These are phyloP conservation scores for Globomyces sp. DNA, from an alignment of 371 early-diverging fungal species.

Conservation along the genomic window DNA sequence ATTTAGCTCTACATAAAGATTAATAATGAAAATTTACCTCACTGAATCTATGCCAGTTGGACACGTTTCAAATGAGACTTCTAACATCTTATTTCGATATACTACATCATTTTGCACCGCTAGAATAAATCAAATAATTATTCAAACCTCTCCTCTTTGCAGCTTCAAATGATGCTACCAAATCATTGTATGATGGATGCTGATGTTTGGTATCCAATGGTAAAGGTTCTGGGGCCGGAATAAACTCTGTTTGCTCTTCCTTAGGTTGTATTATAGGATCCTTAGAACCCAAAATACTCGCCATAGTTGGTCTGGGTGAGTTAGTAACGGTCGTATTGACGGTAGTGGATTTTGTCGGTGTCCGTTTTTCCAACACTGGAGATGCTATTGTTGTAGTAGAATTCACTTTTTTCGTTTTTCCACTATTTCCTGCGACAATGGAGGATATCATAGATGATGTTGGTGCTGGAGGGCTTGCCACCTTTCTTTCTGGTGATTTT, in stretches of 20 bases:
- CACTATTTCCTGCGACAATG: no score
- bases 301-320: no score
- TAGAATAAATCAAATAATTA: neutral
- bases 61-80: neutral
- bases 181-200: conserved; percentile 66
- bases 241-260: no score
- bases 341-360: no score
- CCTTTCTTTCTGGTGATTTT: conserved; percentile 7
- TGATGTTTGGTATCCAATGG: no score
- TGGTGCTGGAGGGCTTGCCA: conserved; percentile 8
- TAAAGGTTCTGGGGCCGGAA: no score
- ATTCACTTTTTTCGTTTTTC: no score
- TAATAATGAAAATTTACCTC: conserved; percentile 43
- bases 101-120: no score
- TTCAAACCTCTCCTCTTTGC: conserved; percentile 63
- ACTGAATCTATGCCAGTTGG: conserved; percentile 60
- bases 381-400: no score
- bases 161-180: conserved; percentile 73
- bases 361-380: no score
- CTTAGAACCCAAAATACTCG: conserved; percentile 6
- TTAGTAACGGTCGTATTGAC: no score
- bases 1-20: conserved; percentile 31
- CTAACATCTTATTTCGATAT: neutral
- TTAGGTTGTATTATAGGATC: conserved; percentile 42
- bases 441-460: conserved; percentile 10